Conservation (phyloP, 2,329 filamentous ascomycete genomes). For the Fonsecaea nubica region DNA sequence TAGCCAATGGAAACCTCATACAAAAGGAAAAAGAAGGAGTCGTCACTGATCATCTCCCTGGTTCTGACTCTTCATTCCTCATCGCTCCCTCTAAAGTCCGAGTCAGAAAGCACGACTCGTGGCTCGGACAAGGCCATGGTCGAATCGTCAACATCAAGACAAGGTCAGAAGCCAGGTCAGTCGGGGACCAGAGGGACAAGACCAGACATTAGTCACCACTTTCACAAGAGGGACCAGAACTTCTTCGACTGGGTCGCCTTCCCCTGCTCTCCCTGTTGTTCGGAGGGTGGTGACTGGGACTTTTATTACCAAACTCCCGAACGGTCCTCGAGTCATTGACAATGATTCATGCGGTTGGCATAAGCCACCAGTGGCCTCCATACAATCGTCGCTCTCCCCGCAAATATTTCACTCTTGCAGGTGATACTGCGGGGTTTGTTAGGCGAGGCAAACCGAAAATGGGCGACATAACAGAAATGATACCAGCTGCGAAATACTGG, state of each 20-base stretch:
- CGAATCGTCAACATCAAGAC: conserved; percentile 3
- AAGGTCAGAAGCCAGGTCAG: background rate
- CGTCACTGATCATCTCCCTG: too few relatives aligned
- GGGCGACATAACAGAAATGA: background rate
- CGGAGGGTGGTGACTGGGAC: conserved; percentile 1
- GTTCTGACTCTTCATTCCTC: background rate
- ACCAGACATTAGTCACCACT: background rate
- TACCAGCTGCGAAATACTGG: background rate
- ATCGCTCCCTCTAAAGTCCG: background rate
- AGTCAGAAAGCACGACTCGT: conserved; percentile 3
- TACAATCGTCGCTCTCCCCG: background rate
- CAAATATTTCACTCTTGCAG: background rate
- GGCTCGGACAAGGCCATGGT: background rate
- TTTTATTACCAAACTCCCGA: conserved; percentile 4
- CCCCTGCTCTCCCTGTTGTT: background rate
- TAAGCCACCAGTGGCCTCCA: background rate
- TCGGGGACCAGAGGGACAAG: background rate
- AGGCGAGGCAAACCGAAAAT: background rate
- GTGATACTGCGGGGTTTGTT: conserved; percentile 19
- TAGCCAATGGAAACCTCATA: background rate
- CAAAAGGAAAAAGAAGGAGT: background rate
- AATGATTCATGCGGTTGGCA: conserved; percentile 10
- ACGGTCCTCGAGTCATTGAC: conserved; percentile 13
- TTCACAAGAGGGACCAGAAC: background rate
- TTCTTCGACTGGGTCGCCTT: background rate